Evolutionary conservation across 169 alveolate species (phyloP), one percentile per base, ranked within the genome.

Genomic region (Plasmodium cynomolgi): DNA sequence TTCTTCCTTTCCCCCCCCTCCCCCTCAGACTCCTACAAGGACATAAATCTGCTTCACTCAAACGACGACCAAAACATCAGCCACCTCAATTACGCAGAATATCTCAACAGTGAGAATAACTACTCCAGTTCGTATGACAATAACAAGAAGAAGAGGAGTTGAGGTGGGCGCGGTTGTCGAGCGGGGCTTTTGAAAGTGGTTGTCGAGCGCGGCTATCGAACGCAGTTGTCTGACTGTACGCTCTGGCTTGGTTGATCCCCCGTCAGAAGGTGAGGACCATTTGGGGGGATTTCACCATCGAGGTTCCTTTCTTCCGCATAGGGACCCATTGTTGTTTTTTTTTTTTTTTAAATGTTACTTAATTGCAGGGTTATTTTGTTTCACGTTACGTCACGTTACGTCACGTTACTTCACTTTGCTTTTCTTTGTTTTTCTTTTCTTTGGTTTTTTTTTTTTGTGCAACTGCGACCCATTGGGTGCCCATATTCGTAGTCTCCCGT

Each of bases 111-210:
- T 77, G 85, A 75, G 41, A 34, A 86, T 77, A 79, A 56, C 68
- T 86, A 75, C 68, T 86, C 93, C 2, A 86, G 93, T 26, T 86
- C 93, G 17, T 86, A 86, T 29, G 93, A 86, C 34, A 50, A 50
- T 3, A 86, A 86, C 62, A 86, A 86, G 41, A 79, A 79, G 54
- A 50, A 39, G 62, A 86, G 47, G 47, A 44, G 9, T 26, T 41
- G 62, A 29, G 29, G 1, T 47, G 31, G 54, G 1, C 37, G 72
- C 58, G 11, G 11, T 7, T 44, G 58, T 44, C 58, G 11, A n/a
- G n/a, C n/a, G n/a, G 11, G 9, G 11, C 44, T 5, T 0, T 37
- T 9, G 5, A 5, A 37, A 1, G 62, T n/a, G 56, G 0, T 44
- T 44, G 56, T 44, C 5, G n/a, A n/a, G 1, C 37, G 72, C 9